phyloP scores from a whole-genome alignment of 2,329 filamentous ascomycete species.

The Colletotrichum zoysiae region DNA sequence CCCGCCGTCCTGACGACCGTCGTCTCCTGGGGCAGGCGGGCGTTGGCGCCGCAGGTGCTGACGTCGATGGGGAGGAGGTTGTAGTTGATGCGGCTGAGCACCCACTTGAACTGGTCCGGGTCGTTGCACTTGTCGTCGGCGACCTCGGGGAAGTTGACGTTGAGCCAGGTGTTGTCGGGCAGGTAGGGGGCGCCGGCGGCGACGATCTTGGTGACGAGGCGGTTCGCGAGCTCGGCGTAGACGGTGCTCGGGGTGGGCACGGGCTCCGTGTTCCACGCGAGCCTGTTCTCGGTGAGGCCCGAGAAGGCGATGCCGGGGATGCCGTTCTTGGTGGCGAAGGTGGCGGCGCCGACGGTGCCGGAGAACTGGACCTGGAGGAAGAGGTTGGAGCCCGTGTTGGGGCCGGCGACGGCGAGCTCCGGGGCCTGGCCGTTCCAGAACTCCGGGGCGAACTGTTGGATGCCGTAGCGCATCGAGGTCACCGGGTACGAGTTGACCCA shows the following conservation, averaged over 20 bases:
- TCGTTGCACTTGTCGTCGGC: constrained; percentile 57
- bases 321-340: constrained; percentile 49
- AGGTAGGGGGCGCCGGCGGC: constrained; percentile 72
- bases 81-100: constrained; percentile 72
- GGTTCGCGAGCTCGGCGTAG: constrained; percentile 56
- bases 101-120: constrained; percentile 70
- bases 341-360: not conserved
- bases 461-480: not conserved
- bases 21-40: constrained; percentile 67
- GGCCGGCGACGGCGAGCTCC: not conserved
- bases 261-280: not conserved
- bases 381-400: not conserved
- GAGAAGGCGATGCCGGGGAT: not conserved
- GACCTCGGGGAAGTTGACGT: constrained; percentile 72
- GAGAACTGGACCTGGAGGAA: constrained; percentile 61
- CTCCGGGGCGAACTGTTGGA: not conserved
- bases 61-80: constrained; percentile 62
- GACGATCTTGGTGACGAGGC: constrained; percentile 68
- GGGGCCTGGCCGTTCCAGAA: not conserved
- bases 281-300: not conserved
- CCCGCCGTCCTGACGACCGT: constrained; percentile 62
- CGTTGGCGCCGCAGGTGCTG: constrained; percentile 64
- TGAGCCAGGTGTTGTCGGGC: constrained; percentile 69
- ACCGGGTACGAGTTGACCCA: not conserved
- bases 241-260: not conserved